phyloP scores from a whole-genome alignment of 257 asterid species.

The Cordia subcordata region DNA sequence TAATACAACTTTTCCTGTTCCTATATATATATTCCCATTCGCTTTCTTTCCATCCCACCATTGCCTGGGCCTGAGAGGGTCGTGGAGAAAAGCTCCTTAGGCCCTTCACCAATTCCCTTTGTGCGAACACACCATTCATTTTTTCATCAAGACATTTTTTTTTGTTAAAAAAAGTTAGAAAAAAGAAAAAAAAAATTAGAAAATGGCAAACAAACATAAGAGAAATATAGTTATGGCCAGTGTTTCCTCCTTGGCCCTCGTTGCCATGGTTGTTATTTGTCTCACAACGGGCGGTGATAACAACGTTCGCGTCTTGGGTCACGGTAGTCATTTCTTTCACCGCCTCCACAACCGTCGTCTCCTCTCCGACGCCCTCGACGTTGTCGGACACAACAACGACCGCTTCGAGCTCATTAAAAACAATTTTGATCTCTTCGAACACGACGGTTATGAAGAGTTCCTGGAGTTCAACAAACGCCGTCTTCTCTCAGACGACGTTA shows the following conservation, averaged over 20 bases:
- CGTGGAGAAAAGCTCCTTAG: too few relatives aligned
- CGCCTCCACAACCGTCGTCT: too few relatives aligned
- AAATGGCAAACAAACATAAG: conserved; percentile 41
- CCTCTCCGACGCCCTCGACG: too few relatives aligned
- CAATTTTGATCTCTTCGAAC: too few relatives aligned
- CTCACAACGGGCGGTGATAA: neutral
- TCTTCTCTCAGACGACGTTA: conserved; percentile 28
- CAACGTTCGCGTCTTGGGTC: neutral
- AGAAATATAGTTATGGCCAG: conserved; percentile 32
- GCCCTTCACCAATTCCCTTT: too few relatives aligned
- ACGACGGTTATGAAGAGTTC: too few relatives aligned
- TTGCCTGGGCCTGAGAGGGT: neutral
- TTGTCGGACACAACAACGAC: too few relatives aligned
- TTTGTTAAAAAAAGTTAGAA: too few relatives aligned
- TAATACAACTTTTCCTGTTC: too few relatives aligned
- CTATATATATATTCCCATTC: neutral
- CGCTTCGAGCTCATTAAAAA: too few relatives aligned
- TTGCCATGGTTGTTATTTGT: conserved; percentile 48
- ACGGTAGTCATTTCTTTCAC: neutral
- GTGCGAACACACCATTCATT: neutral
- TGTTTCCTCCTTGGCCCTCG: conserved; percentile 40
- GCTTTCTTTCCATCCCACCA: neutral
- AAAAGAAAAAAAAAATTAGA: too few relatives aligned
- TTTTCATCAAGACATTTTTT: neutral
- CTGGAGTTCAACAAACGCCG: conserved; percentile 28